A percentile compares a stretch with the other conserved stretches of the same genome.
Conservation (phyloP, 2,329 filamentous ascomycete genomes). For the Sporothrix inflata region DNA sequence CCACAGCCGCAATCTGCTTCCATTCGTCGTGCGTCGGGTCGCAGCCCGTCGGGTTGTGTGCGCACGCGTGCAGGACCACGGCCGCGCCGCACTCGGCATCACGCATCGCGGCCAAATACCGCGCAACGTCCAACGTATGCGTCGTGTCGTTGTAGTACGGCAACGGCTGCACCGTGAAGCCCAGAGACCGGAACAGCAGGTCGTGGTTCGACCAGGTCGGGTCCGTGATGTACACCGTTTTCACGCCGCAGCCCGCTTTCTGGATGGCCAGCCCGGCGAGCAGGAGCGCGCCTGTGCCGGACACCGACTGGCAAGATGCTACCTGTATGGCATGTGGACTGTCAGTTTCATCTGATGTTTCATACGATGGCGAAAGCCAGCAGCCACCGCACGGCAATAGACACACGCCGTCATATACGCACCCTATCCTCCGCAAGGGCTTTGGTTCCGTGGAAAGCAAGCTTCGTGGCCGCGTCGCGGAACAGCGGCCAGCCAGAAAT, state of each 20-base stretch:
- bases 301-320: conserved; percentile 73
- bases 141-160: conserved; percentile 60
- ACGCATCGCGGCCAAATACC: conserved; percentile 74
- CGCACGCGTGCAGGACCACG: conserved; percentile 90
- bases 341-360: too few relatives aligned
- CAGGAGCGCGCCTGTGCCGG: conserved; percentile 92
- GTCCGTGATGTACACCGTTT: conserved; percentile 84
- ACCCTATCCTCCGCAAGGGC: conserved; percentile 28
- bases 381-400: too few relatives aligned
- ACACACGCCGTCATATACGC: conserved; percentile 56
- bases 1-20: conserved; percentile 80
- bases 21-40: conserved; percentile 93
- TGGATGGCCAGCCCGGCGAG: conserved; percentile 89
- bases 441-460: conserved; percentile 32
- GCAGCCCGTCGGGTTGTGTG: conserved; percentile 96
- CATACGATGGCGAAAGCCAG: too few relatives aligned
- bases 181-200: conserved; percentile 73
- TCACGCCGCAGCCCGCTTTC: conserved; percentile 78
- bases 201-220: conserved; percentile 99
- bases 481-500: conserved; percentile 86
- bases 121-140: conserved; percentile 80
- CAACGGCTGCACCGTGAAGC: conserved; percentile 49
- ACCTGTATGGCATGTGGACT: too few relatives aligned
- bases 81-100: conserved; percentile 77
- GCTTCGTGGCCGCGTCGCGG: conserved; percentile 77